Evolutionary conservation across 2,329 filamentous ascomycete species (phyloP), one percentile per base, ranked within the genome.

Genomic region (Stagonosporopsis cucurbitacearum): DNA sequence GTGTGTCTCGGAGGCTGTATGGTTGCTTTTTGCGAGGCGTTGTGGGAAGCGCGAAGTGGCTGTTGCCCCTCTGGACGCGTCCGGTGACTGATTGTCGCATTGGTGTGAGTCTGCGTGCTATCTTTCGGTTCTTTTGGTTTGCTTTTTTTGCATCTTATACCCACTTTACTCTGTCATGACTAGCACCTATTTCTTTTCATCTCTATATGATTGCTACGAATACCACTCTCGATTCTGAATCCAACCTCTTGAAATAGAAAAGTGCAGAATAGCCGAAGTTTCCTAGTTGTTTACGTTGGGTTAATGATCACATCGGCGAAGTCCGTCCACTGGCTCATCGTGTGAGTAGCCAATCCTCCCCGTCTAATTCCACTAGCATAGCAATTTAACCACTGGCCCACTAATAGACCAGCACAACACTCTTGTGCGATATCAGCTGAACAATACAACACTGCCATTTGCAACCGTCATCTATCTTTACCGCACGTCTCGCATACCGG

Each of bases 141-240:
- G n/a, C n/a, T n/a, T 33, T 12, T 22, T 35, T 42, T 23, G 43
- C 50, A 37, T 48, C 39, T 48, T 54, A 54, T 54, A 54, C 50
- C 50, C 50, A 42, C 11, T 15, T 6, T 6, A 15, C 12, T 11
- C 22, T 17, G 44, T 37, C 13, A 37, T 47, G 22, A 25, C 25
- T 36, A 13, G 25, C 19, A n/a, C n/a, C 3, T 15, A 32, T 44
- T 32, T 9, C 15, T 44, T 32, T 33, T 15, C 19, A 7, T 20
- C 19, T 37, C 4, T 33, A 32, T 13, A 42, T 12, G 17, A 44
- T 11, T 11, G 17, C 12, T 11, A 33, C n/a, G 41, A 44, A 22
- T 15, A 8, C 26, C 20, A 33, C 8, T 22, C 19, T 33, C 19
- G 4, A 15, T 6, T 19, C 15, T 13, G 4, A 5, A 8, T 13